A percentile compares a stretch with the other conserved stretches of the same genome.
These are phyloP conservation scores for Hemisphaericaspora nanyangensis DNA, from an alignment of 805 yeast species.

Conservation along the genomic window DNA sequence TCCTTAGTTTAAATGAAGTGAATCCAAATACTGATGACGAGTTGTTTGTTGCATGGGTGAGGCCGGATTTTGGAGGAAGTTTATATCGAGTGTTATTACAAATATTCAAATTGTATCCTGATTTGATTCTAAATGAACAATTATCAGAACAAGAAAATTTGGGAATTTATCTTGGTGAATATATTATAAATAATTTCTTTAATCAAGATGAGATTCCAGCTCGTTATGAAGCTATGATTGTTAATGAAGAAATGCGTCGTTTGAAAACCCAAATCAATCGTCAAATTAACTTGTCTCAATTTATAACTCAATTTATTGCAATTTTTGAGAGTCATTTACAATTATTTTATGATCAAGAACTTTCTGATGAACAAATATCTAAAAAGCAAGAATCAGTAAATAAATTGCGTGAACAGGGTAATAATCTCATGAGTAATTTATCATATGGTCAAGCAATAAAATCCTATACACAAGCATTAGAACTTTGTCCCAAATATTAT, in stretches of 20 bases:
- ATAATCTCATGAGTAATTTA: constrained; percentile 33
- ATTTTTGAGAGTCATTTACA: not conserved
- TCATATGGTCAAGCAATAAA: constrained; percentile 39
- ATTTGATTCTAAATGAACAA: not conserved
- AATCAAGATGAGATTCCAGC: not conserved
- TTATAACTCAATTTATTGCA: not conserved
- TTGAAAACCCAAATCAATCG: too few relatives aligned
- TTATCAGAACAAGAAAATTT: not conserved
- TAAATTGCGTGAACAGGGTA: constrained; percentile 36
- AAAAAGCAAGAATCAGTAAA: constrained; percentile 1
- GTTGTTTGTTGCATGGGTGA: not conserved
- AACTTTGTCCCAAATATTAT: constrained; percentile 14
- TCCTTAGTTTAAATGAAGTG: too few relatives aligned
- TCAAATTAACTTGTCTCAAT: not conserved
- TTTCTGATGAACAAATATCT: not conserved
- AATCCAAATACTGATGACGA: not conserved
- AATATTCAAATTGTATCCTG: not conserved
- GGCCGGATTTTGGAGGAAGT: not conserved
- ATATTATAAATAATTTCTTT: not conserved
- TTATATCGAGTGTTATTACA: not conserved
- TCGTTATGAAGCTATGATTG: too few relatives aligned
- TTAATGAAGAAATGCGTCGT: too few relatives aligned
- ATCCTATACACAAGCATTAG: constrained; percentile 34
- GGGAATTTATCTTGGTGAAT: not conserved
- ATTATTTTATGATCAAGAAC: not conserved